Evolutionary conservation across 176 grass and related monocot genomes (phyloP).

Genomic region (Avena sativa): DNA sequence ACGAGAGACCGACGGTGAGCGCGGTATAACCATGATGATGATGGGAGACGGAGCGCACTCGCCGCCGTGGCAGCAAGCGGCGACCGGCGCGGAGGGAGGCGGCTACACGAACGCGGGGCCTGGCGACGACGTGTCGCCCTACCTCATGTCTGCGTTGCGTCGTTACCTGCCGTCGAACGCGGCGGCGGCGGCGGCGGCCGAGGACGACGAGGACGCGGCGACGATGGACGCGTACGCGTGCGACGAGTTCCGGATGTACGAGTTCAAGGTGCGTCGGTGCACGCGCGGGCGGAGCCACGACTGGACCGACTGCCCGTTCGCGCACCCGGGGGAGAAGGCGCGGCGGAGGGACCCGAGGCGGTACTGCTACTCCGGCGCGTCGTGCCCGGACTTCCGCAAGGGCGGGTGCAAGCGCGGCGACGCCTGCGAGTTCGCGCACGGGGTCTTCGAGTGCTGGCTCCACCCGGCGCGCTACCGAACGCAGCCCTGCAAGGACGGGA

Average conservation of each 20-base stretch:
- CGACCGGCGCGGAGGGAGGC: slow-evolving; percentile 23
- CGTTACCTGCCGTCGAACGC: slow-evolving; percentile 58
- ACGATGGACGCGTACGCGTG: slow-evolving; percentile 72
- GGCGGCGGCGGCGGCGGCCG: not conserved
- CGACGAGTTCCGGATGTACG: slow-evolving; percentile 77
- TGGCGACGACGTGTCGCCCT: slow-evolving; percentile 49
- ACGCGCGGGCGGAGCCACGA: slow-evolving; percentile 63
- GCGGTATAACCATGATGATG: slow-evolving; percentile 51
- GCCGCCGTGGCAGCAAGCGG: slow-evolving; percentile 68
- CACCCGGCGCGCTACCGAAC: slow-evolving; percentile 86
- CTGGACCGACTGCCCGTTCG: slow-evolving; percentile 76
- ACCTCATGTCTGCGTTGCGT: slow-evolving; percentile 50
- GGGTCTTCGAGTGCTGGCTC: slow-evolving; percentile 91
- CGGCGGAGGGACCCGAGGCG: slow-evolving; percentile 64
- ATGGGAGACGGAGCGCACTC: slow-evolving; percentile 69
- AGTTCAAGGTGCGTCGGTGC: slow-evolving; percentile 78
- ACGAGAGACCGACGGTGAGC: not conserved
- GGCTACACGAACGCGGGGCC: not conserved
- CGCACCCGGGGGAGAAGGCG: slow-evolving; percentile 76
- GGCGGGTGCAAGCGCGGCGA: slow-evolving; percentile 74
- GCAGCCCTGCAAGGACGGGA: slow-evolving; percentile 87
- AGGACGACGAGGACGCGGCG: slow-evolving; percentile 40
- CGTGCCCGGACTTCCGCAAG: slow-evolving; percentile 75
- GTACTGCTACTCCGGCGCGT: slow-evolving; percentile 67
- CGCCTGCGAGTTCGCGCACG: slow-evolving; percentile 75